Percentiles rank a stretch among this genome's conserved stretches.
These are phyloP conservation scores for Torulaspora microellipsoides DNA, from an alignment of 805 yeast species.

Conservation along the genomic window DNA sequence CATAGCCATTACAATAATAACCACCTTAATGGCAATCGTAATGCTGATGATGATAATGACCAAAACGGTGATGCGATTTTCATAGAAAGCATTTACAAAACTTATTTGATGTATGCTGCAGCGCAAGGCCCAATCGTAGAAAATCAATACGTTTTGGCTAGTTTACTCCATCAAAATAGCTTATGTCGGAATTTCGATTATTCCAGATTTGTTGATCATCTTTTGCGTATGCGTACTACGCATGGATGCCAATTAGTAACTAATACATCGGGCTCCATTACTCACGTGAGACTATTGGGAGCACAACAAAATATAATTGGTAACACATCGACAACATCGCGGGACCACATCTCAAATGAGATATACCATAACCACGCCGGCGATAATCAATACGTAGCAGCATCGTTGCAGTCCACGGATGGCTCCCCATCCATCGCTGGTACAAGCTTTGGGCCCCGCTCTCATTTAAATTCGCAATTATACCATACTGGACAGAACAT, in stretches of 20 bases:
- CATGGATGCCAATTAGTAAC: slow-evolving; percentile 23
- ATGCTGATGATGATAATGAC: not conserved
- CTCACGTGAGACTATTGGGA: slow-evolving; percentile 23
- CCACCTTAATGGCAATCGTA: not conserved
- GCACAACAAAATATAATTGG: not conserved
- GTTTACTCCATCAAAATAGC: slow-evolving; percentile 22
- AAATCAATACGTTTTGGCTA: slow-evolving; percentile 22
- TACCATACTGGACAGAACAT: slow-evolving; percentile 5
- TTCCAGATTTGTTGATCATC: slow-evolving; percentile 18
- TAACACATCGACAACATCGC: not conserved
- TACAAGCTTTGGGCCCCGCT: slow-evolving; percentile 1
- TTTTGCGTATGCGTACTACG: slow-evolving; percentile 19
- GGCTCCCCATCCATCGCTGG: not conserved
- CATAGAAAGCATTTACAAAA: slow-evolving; percentile 16
- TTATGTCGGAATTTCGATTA: slow-evolving; percentile 16
- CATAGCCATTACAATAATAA: not conserved
- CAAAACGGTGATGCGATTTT: slow-evolving; percentile 4
- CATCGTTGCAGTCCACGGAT: not conserved
- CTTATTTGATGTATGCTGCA: slow-evolving; percentile 10
- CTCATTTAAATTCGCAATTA: slow-evolving; percentile 9
- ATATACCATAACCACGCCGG: not conserved
- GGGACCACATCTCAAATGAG: slow-evolving; percentile 1
- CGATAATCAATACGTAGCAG: not conserved
- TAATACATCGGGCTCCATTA: slow-evolving; percentile 19
- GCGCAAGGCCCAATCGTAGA: slow-evolving; percentile 9